Conservation (phyloP, 2,329 filamentous ascomycete species). For the Elsinoe necatrix region DNA sequence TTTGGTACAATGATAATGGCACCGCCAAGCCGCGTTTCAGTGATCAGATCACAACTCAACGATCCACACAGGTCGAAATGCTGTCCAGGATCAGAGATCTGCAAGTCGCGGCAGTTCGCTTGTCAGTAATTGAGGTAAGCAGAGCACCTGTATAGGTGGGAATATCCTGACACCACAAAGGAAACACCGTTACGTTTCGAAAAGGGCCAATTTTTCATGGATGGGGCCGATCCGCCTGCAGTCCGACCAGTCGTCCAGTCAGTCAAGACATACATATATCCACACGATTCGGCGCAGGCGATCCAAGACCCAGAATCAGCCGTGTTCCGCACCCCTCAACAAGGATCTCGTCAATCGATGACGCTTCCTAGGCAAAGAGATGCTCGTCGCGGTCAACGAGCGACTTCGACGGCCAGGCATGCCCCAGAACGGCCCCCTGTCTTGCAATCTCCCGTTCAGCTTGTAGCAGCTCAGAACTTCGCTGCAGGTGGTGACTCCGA, state of each 20-base stretch:
- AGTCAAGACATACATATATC: no score
- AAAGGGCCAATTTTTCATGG: conserved; percentile 28
- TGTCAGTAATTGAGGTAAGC: conserved; percentile 32
- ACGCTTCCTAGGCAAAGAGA: neutral
- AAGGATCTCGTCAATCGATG: neutral
- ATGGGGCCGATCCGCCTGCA: conserved; percentile 26
- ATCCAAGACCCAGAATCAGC: no score
- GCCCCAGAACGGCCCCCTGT: neutral
- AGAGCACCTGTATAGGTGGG: neutral
- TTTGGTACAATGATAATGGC: conserved; percentile 43
- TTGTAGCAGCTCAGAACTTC: neutral
- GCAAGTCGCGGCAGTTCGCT: conserved; percentile 48
- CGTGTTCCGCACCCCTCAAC: neutral
- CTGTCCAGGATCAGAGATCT: conserved; percentile 49
- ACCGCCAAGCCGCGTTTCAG: conserved; percentile 45
- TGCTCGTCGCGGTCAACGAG: neutral
- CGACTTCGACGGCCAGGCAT: neutral
- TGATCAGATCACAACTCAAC: conserved; percentile 43
- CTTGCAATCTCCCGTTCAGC: neutral
- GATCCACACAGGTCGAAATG: conserved; percentile 55
- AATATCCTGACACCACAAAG: conserved; percentile 21
- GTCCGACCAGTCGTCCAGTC: neutral
- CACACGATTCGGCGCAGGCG: no score
- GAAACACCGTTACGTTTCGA: conserved; percentile 17
- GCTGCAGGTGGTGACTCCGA: neutral